Percentiles rank a stretch among this genome's conserved stretches.
These are phyloP conservation scores for Furcasterigmium sp. DNA, from an alignment of 2,329 filamentous ascomycete species.

Conservation along the genomic window DNA sequence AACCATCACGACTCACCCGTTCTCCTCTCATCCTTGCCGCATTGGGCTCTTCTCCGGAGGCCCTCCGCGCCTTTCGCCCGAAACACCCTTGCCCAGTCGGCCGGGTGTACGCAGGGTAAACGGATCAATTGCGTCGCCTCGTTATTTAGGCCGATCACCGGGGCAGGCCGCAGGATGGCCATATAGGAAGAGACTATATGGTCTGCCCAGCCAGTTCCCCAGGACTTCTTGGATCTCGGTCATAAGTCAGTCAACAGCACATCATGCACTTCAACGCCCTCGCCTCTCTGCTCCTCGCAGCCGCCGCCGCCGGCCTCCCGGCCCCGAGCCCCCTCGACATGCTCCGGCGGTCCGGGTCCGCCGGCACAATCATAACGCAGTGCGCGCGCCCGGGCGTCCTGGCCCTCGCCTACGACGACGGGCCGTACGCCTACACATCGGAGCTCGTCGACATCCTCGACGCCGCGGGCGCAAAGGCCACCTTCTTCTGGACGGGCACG, in stretches of 20 bases:
- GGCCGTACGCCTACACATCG: conserved; percentile 43
- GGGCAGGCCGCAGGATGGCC: no score
- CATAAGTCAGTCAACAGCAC: no score
- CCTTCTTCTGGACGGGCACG: conserved; percentile 48
- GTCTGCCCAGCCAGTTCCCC: no score
- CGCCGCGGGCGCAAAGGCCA: conserved; percentile 41
- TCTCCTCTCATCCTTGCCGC: background rate
- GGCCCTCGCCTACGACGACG: conserved; percentile 50
- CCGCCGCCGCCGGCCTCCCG: conserved; percentile 22
- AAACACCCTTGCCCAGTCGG: background rate
- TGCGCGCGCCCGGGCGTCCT: conserved; percentile 38
- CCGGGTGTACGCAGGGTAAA: background rate
- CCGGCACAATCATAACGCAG: conserved; percentile 38
- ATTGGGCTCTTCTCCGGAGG: background rate
- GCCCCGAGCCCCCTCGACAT: conserved; percentile 29
- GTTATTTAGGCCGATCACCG: no score
- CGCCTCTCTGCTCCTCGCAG: conserved; percentile 19
- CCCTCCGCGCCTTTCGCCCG: background rate
- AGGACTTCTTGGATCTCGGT: no score
- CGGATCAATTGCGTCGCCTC: background rate
- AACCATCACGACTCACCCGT: no score
- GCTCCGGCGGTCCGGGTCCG: conserved; percentile 31
- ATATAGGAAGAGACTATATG: no score
- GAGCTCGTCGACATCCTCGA: conserved; percentile 46
- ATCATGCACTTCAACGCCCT: conserved; percentile 20